These are phyloP conservation scores for Carex parvula DNA, from an alignment of 176 grass and related monocot genomes.

Conservation along the genomic window DNA sequence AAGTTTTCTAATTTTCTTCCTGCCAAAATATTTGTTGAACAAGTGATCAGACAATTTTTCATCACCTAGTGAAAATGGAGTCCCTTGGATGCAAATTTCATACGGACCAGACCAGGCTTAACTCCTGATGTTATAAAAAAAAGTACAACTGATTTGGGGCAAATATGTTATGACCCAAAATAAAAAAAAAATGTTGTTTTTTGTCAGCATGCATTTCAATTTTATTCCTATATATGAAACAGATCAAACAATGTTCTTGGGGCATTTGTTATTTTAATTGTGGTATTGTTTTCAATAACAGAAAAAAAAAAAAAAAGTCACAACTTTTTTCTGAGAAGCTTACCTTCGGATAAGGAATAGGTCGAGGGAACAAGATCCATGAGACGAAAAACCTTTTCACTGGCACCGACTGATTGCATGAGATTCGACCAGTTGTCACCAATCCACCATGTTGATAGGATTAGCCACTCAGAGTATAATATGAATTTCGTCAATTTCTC, in stretches of 20 bases:
- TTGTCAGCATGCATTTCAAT: no score
- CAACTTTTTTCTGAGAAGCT: background rate
- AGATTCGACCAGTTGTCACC: conserved; percentile 98
- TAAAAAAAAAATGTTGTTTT: background rate
- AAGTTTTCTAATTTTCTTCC: conserved; percentile 60
- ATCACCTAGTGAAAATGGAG: background rate
- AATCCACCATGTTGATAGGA: conserved; percentile 97
- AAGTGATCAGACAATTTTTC: background rate
- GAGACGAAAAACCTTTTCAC: conserved; percentile 92
- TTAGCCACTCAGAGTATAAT: conserved; percentile 93
- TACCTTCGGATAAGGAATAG: conserved; percentile 69
- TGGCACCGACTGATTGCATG: conserved; percentile 94
- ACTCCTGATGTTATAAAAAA: background rate
- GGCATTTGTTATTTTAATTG: no score
- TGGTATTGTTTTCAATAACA: no score
- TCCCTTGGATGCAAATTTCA: background rate
- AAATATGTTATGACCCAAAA: background rate
- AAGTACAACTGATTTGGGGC: background rate
- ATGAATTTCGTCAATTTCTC: conserved; percentile 98
- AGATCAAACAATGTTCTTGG: no score
- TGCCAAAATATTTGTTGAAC: conserved; percentile 29
- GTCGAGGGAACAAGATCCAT: conserved; percentile 87
- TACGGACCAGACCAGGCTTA: background rate
- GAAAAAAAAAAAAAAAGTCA: background rate
- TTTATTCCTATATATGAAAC: no score